These are phyloP conservation scores for Coemansia sp. DNA, from an alignment of 192 early-diverging fungal genomes.

Conservation along the genomic window DNA sequence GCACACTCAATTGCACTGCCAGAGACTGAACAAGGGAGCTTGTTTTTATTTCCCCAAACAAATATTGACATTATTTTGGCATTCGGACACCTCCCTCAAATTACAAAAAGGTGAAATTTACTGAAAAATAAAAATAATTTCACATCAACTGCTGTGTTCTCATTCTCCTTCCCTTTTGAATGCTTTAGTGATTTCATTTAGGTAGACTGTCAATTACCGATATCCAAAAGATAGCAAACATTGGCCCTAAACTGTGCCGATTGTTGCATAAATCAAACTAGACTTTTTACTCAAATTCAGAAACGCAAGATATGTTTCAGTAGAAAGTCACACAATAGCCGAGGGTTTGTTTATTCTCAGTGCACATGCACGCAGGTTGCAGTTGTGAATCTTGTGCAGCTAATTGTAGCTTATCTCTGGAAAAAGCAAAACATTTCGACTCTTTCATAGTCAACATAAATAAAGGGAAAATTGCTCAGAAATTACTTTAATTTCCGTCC, in stretches of 20 bases:
- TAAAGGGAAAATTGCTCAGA: not conserved
- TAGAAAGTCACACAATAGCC: not conserved
- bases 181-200: constrained; percentile 6
- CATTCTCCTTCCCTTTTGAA: not conserved
- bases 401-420: not conserved
- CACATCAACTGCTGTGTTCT: not conserved
- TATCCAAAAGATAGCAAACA: not conserved
- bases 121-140: not conserved
- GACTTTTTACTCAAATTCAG: too few species aligned
- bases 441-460: constrained; percentile 1
- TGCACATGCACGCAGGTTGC: not conserved
- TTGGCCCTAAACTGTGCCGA: not conserved
- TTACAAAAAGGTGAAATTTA: not conserved
- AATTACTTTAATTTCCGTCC: constrained; percentile 10
- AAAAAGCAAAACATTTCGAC: not conserved
- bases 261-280: not conserved
- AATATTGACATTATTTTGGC: not conserved
- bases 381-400: not conserved
- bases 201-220: constrained; percentile 6
- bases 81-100: not conserved
- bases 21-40: not conserved
- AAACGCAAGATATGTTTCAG: not conserved
- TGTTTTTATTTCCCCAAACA: not conserved
- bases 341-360: not conserved
- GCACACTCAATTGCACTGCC: not conserved